Conservation (phyloP, 2,329 filamentous ascomycete species). For the Colletotrichum endophyticum region DNA sequence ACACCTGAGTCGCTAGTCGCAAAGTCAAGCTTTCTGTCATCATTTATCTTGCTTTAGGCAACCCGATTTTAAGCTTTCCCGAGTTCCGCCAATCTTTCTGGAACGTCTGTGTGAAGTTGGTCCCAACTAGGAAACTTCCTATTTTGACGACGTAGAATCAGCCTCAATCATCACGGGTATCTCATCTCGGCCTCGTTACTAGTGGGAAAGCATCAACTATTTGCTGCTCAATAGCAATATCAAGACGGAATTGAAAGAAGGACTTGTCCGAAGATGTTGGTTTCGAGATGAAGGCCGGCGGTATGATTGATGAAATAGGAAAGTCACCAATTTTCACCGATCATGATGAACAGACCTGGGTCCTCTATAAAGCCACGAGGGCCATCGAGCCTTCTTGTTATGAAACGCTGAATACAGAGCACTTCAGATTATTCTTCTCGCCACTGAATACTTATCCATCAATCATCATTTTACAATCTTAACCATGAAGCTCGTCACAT, state of each 20-base stretch:
- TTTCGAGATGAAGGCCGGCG: not conserved
- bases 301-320: not conserved
- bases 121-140: not conserved
- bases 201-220: not conserved
- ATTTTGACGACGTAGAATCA: not conserved
- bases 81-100: not conserved
- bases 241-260: not conserved
- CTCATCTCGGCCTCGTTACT: not conserved
- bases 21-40: not conserved
- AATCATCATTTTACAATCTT: not conserved
- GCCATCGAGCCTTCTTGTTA: not conserved
- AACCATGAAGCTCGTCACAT: not conserved
- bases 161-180: not conserved
- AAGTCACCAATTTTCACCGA: not conserved
- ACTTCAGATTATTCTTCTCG: not conserved
- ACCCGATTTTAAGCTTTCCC: not conserved
- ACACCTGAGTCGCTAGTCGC: not conserved
- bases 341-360: not conserved
- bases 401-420: not conserved
- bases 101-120: not conserved
- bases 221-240: not conserved
- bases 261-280: not conserved
- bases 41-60: not conserved
- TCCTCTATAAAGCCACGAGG: not conserved
- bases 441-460: not conserved